phyloP scores from a whole-genome alignment of 169 alveolate genomes.

The Plasmodium knowlesi region DNA sequence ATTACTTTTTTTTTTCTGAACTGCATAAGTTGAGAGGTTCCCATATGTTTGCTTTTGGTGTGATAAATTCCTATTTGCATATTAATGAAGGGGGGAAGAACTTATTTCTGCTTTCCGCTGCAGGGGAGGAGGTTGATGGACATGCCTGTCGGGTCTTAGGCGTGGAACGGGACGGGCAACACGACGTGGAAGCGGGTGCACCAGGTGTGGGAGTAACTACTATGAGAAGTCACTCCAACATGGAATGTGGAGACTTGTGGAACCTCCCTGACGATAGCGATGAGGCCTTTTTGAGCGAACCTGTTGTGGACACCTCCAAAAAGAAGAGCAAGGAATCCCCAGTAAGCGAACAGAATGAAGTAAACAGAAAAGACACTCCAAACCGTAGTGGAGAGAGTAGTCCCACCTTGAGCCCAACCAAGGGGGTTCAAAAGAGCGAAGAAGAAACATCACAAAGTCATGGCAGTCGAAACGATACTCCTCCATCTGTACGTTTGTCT shows the following conservation, averaged over 20 bases:
- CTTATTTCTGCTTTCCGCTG: not conserved
- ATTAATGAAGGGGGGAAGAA: slow-evolving; percentile 5
- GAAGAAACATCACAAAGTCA: not conserved
- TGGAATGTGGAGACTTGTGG: not conserved
- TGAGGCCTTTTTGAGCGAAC: not conserved
- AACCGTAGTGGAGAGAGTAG: not conserved
- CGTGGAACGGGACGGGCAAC: not conserved
- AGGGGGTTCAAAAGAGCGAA: not conserved
- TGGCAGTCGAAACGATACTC: not conserved
- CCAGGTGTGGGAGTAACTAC: not conserved
- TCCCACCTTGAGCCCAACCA: not conserved
- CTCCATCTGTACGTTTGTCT: not conserved
- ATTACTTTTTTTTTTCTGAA: slow-evolving; percentile 4
- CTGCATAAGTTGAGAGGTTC: not conserved
- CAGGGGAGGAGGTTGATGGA: not conserved
- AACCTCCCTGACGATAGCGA: not conserved
- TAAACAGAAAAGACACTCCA: not conserved
- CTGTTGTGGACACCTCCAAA: not conserved
- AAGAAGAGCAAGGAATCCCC: not conserved
- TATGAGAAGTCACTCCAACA: too few species aligned
- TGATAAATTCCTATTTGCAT: not conserved
- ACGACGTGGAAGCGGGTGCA: not conserved
- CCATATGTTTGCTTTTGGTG: not conserved
- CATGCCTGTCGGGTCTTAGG: not conserved
- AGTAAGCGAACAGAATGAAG: not conserved